Evolutionary conservation across 225 moss, liverwort and hornwort genomes (phyloP), one percentile per base, ranked within the genome.

Genomic region (Straminergon stramineum): DNA sequence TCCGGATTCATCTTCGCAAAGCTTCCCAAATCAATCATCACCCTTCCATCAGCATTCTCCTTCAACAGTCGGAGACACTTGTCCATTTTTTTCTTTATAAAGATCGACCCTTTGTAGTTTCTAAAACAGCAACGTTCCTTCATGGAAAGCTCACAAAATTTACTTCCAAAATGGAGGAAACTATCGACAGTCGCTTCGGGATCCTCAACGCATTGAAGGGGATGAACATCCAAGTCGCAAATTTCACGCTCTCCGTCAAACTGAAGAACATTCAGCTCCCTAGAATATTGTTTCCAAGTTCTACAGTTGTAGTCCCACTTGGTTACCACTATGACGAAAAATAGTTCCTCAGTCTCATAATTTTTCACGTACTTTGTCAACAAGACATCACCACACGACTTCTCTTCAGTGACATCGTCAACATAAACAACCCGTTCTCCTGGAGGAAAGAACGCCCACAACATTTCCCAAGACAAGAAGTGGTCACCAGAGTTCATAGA

Each of bases 251-350:
- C 65, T 31, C 39, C 41, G 17, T 77, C 31, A 61, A 80, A 90
- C 30, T 41, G 22, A 55, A 5, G 13, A 53, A 76, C 3, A 0
- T 0, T 14, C 5, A 76, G 2, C 0, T 13, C 0, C 5, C 0
- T 30, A 53, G 27, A 55, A 63, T 87, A 90, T 45, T 34, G 17
- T 4, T 34, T 15, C 86, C 82, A 90, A 48, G 71, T 86, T 83
- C 2, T 39, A 20, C 90, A 87, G 3, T 90, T 82, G 51, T 87
- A 90, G 24, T 90, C 90, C 85, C 63, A 82, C 32, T 37, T 71
- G 15, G 73, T 34, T 32, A 88, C 16, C 3, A 1, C 5, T 27
- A 80, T 17, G 15, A 3, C 24, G 5, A 79, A 79, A 79, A n/a
- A 3, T 57, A 79, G 26, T 6, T 27, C 22, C 0, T 4, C 15